Conservation (phyloP, 345 rosid species). For the Sisymbrium irio region DNA sequence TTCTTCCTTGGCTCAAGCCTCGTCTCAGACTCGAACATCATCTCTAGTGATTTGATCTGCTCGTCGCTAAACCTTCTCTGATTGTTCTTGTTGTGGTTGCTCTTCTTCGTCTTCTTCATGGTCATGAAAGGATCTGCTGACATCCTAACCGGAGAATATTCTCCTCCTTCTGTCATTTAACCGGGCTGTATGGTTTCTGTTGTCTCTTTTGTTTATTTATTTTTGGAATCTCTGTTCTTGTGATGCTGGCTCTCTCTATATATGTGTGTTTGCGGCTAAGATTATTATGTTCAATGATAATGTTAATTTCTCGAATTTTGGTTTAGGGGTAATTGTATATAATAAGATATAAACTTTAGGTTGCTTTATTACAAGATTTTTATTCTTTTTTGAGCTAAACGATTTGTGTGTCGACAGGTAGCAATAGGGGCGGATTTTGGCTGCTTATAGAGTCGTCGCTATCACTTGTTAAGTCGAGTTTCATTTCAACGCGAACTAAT, state of each 20-base stretch:
- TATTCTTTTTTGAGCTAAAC: conserved; percentile 19
- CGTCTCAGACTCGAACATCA: conserved; percentile 66
- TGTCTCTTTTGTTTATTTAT: background rate
- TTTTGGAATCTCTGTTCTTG: conserved; percentile 27
- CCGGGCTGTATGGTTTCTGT: background rate
- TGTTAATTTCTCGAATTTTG: background rate
- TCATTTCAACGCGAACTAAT: conserved; percentile 21
- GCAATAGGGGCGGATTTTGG: conserved; percentile 34
- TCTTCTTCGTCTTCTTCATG: conserved; percentile 49
- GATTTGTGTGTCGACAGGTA: conserved; percentile 35
- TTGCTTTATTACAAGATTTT: conserved; percentile 14
- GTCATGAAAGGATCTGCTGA: conserved; percentile 34
- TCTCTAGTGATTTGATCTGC: conserved; percentile 70
- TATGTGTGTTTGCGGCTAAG: conserved; percentile 21
- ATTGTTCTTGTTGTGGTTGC: conserved; percentile 43
- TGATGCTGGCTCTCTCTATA: conserved; percentile 25
- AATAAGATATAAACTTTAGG: conserved; percentile 17
- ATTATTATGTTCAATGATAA: conserved; percentile 10
- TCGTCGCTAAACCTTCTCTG: conserved; percentile 81
- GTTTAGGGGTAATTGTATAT: background rate
- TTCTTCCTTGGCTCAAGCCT: conserved; percentile 77
- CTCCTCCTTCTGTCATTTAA: conserved; percentile 42
- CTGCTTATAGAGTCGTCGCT: conserved; percentile 34
- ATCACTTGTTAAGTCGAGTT: conserved; percentile 34
- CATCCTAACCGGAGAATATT: conserved; percentile 38